Percentiles rank a stretch among this genome's conserved stretches.
phyloP scores from a whole-genome alignment of 306 rosid species.

The Medicago ruthenica region DNA sequence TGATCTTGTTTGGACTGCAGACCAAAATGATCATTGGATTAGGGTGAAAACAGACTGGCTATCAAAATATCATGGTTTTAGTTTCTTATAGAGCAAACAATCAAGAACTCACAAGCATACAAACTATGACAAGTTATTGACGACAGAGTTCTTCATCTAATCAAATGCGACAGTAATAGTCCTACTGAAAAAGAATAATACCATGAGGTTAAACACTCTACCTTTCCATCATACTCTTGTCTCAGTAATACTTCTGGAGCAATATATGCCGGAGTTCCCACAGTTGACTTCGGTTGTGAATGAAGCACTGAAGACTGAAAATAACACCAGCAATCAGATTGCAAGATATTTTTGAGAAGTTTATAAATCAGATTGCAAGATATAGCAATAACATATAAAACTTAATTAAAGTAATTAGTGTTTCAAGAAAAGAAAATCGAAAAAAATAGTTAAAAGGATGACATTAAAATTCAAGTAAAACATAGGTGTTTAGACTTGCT shows the following conservation, averaged over 20 bases:
- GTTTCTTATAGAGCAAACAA: conserved; percentile 14
- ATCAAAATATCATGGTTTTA: conserved; percentile 19
- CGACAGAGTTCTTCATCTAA: conserved; percentile 17
- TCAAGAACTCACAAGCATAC: conserved; percentile 1
- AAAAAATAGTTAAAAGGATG: conserved; percentile 16
- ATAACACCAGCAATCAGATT: conserved; percentile 36
- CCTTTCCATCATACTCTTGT: conserved; percentile 98
- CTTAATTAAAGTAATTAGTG: not conserved
- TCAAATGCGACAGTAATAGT: conserved; percentile 16
- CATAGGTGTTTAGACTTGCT: not conserved
- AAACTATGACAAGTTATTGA: conserved; percentile 14
- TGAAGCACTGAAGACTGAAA: conserved; percentile 90
- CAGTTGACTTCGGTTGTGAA: conserved; percentile 97
- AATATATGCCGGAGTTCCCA: conserved; percentile 97
- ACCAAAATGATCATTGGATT: conserved; percentile 21
- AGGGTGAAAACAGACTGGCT: conserved; percentile 4
- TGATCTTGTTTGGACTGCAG: not conserved
- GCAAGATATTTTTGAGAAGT: not conserved
- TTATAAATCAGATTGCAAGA: conserved; percentile 14
- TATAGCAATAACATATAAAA: not conserved
- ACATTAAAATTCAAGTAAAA: conserved; percentile 17
- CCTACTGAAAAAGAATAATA: conserved; percentile 24
- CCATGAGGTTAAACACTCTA: conserved; percentile 39
- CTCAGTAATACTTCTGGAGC: conserved; percentile 93
- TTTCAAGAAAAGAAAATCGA: conserved; percentile 6